Percentiles rank a stretch among this genome's conserved stretches.
Evolutionary conservation across 2,329 filamentous ascomycete genomes (phyloP).

Genomic region (Helicocarpus griseus): DNA sequence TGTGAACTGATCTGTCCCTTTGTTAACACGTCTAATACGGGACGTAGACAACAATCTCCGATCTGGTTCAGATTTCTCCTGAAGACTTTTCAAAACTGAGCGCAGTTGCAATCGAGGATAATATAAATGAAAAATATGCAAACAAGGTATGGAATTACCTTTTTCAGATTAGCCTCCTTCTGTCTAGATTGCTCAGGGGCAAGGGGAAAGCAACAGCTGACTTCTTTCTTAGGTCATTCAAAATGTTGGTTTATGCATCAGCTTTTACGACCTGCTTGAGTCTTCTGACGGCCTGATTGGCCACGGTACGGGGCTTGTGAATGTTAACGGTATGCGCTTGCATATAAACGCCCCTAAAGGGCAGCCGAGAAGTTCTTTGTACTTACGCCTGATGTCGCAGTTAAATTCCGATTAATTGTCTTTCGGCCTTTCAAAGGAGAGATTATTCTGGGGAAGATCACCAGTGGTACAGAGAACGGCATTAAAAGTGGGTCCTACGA

Average conservation of each 20-base stretch:
- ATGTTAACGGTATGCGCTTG: slow-evolving; percentile 70
- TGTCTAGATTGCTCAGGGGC: too few species aligned
- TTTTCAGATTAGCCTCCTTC: neutral
- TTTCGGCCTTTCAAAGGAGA: slow-evolving; percentile 96
- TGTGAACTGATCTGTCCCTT: too few species aligned
- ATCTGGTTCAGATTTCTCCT: slow-evolving; percentile 86
- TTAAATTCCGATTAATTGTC: slow-evolving; percentile 86
- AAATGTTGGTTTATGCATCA: slow-evolving; percentile 87
- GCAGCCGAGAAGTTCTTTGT: neutral
- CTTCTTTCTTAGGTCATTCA: slow-evolving; percentile 59
- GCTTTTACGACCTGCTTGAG: slow-evolving; percentile 81
- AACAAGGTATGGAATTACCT: slow-evolving; percentile 56
- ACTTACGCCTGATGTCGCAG: slow-evolving; percentile 38
- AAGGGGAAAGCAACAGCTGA: neutral
- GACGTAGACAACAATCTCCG: slow-evolving; percentile 75
- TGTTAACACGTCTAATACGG: neutral
- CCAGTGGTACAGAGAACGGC: slow-evolving; percentile 59
- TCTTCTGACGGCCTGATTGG: slow-evolving; percentile 90
- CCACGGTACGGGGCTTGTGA: slow-evolving; percentile 82
- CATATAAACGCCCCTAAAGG: neutral
- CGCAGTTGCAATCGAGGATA: slow-evolving; percentile 80
- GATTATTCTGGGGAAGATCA: slow-evolving; percentile 77
- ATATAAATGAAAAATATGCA: slow-evolving; percentile 92
- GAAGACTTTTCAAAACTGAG: slow-evolving; percentile 77
- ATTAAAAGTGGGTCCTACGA: slow-evolving; percentile 55